Evolutionary conservation across 2,329 filamentous ascomycete species (phyloP).

Genomic region (Pseudocercospora pini-densiflorae): DNA sequence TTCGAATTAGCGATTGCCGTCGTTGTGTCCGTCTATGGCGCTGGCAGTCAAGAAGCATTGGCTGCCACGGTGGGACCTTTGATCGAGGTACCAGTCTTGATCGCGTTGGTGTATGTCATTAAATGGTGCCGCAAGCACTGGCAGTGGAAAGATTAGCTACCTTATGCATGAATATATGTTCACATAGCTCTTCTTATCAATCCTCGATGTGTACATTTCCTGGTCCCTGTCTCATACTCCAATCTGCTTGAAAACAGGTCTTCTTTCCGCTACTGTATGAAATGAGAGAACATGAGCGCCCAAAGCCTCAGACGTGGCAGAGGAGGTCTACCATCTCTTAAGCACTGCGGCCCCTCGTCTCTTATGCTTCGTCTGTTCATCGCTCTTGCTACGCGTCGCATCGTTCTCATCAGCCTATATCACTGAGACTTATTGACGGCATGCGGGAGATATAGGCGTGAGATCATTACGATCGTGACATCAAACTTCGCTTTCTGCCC

Average conservation of each 20-base stretch:
- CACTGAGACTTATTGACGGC: too few species aligned
- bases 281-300: too few species aligned
- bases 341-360: too few species aligned
- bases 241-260: background rate
- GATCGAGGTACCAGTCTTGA: slow-evolving; percentile 82
- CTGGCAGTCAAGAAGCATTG: slow-evolving; percentile 77
- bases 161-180: background rate
- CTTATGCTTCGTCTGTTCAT: too few species aligned
- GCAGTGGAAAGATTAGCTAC: slow-evolving; percentile 54
- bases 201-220: background rate
- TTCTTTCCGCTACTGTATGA: background rate
- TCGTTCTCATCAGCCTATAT: too few species aligned
- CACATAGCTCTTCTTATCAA: background rate
- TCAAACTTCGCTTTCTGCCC: too few species aligned
- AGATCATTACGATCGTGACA: too few species aligned
- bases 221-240: background rate
- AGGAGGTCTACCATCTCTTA: too few species aligned
- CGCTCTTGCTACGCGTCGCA: too few species aligned
- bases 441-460: too few species aligned
- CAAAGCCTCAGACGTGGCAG: too few species aligned
- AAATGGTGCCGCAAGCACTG: slow-evolving; percentile 62
- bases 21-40: slow-evolving; percentile 78
- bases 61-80: slow-evolving; percentile 83
- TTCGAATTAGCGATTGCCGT: slow-evolving; percentile 93
- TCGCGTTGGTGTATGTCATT: slow-evolving; percentile 76